These are phyloP conservation scores for Corylus avellana DNA, from an alignment of 306 rosid species.

Conservation along the genomic window DNA sequence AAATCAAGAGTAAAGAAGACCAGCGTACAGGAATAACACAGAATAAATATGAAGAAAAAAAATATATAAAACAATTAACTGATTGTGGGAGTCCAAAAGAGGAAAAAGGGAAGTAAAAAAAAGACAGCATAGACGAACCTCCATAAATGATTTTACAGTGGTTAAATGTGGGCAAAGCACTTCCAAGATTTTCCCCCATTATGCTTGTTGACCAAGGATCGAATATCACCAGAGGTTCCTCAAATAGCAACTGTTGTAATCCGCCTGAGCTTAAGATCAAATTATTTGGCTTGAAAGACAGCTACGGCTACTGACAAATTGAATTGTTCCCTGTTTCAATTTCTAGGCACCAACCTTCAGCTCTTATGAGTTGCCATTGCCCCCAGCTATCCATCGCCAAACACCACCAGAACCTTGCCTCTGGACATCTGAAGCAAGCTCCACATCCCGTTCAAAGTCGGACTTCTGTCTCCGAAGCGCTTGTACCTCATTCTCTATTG, in stretches of 20 bases:
- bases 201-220: conserved; percentile 8
- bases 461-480: conserved; percentile 80
- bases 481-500: conserved; percentile 79
- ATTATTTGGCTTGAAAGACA: conserved; percentile 21
- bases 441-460: conserved; percentile 67
- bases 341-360: conserved; percentile 10
- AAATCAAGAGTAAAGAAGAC: no score
- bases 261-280: conserved; percentile 21
- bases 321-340: conserved; percentile 23
- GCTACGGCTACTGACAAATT: conserved; percentile 18
- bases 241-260: conserved; percentile 19
- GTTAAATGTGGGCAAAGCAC: neutral
- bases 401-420: conserved; percentile 85
- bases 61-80: neutral
- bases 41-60: neutral
- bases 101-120: no score
- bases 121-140: no score
- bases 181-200: neutral
- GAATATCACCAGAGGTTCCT: conserved; percentile 24
- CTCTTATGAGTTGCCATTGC: conserved; percentile 36
- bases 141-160: neutral
- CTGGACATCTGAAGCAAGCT: conserved; percentile 61
- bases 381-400: conserved; percentile 80
- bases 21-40: neutral
- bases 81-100: conserved; percentile 5